Evolutionary conservation across 495 filamentous ascomycete species (phyloP).

Genomic region (Neurospora cerealis): DNA sequence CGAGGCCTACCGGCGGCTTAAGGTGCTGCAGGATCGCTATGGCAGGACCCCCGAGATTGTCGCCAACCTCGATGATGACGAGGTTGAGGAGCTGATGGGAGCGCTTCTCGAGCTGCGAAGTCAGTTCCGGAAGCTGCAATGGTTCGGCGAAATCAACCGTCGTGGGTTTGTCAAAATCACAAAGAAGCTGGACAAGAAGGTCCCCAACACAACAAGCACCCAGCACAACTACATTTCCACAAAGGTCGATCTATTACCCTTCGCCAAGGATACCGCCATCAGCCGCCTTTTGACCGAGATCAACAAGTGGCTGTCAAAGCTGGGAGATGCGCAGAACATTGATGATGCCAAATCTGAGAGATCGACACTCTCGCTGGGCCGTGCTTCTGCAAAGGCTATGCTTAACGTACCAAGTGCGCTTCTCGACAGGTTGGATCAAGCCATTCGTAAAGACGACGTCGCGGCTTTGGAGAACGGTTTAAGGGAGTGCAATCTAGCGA

Average conservation of each 20-base stretch:
- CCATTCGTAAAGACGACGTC: constrained; percentile 66
- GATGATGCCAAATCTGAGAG: constrained; percentile 65
- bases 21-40: constrained; percentile 77
- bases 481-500: constrained; percentile 41
- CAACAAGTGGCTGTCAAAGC: constrained; percentile 80
- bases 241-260: constrained; percentile 76
- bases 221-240: constrained; percentile 76
- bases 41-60: constrained; percentile 45
- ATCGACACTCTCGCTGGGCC: constrained; percentile 61
- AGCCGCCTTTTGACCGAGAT: constrained; percentile 59
- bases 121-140: constrained; percentile 82
- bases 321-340: constrained; percentile 58
- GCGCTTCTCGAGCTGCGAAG: constrained; percentile 79
- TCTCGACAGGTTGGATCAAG: constrained; percentile 65
- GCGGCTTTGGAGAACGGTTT: constrained; percentile 49
- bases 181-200: constrained; percentile 93
- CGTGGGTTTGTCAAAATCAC: constrained; percentile 95
- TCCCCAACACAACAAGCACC: constrained; percentile 46
- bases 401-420: constrained; percentile 56
- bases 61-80: constrained; percentile 52
- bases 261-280: constrained; percentile 66
- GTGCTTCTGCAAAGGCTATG: constrained; percentile 57
- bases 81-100: constrained; percentile 78
- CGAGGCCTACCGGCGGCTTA: constrained; percentile 71
- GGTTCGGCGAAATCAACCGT: constrained; percentile 96